Evolutionary conservation across 208 protist genomes (phyloP), one percentile per base, ranked within the genome.

Genomic region (Novymonas esmeraldas): DNA sequence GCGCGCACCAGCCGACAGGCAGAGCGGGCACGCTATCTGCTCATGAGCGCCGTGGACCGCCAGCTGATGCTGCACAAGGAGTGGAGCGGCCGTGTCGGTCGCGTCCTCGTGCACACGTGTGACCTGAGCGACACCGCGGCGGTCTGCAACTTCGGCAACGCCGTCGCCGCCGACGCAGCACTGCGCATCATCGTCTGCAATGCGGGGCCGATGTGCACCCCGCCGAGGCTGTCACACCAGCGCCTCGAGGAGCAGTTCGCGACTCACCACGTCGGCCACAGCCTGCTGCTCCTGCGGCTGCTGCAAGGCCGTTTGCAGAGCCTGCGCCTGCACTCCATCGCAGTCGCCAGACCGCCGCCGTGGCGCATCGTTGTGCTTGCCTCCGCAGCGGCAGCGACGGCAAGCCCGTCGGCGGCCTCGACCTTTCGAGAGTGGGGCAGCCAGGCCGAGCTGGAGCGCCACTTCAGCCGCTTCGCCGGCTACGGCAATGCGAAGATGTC

Each of bases 401-500:
- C 77, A 11, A 59, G 79, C 63, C 78, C 79, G 10, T 76, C 61
- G 6, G 49, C 41, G 26, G 52, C 54, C 18, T 72, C 59, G 24
- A 79, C 76, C 0, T 88, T 88, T 60, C 48, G 64, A 16, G 49
- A 71, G 33, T 81, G 73, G 65, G 49, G 39, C 13, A 65, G 50
- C 50, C 34, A 50, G 29, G 64, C 34, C 26, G 67, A 76, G 38
- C 60, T 81, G 46, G 33, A 48, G 28, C 11, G 11, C 22, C 45
- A 58, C 41, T 73, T 78, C 36, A 78, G 70, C 64, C 73, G 70
- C 28, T 90, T 84, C 48, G 39, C 69, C 46, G 68, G 71, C 16
- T 87, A 82, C 71, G 64, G 81, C 31, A 78, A 78, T 41, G 82
- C 81, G 16, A 84, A 87, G 57, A 92, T 87, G 86, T 87, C 78